Base-by-base conservation (phyloP, 805 yeast genomes). In the Candida insectalens region DNA sequence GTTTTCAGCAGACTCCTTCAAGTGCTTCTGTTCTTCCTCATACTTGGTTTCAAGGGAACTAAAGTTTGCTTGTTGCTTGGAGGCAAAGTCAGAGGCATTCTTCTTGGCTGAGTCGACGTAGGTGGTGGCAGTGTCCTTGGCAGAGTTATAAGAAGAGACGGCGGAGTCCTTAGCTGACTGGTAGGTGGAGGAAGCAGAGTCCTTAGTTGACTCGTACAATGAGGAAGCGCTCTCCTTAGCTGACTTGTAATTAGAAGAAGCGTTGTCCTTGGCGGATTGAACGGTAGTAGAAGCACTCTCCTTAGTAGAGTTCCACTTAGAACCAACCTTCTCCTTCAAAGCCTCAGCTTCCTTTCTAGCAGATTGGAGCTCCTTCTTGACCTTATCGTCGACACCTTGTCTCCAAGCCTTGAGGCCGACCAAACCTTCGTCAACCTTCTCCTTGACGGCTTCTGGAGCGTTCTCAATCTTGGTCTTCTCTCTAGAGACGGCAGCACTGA, bases 131-230 rank as follows among this genome's bases (percentile, higher is more conserved):
- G 21, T 26, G 15, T 7, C 12, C 23, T 21, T 21, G 20, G 45
- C 45, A 5, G 36, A 18, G 25, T 36, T 37, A 29, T 42, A 42
- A 10, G 41, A 25, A 23, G 41, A 44, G 28, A 33, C 27, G 10
- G 44, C 44, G 3, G 37, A 26, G 23, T 36, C 17, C 17, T 25
- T 31, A 12, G 19, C 29, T n/a, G 29, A 15, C 18, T 17, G 15
- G 18, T 16, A 27, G 3, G 18, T 14, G 18, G 10, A 7, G 12
- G 23, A 7, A 12, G 23, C 23, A 21, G 23, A 21, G 23, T 7
- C 23, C 23, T 21, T 21, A 21, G 23, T 12, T 12, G 7, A 8
- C n/a, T 36, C 40, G 29, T 42, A 42, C 10, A 40, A 25, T 22
- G 41, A 44, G 28, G 33, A 25, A 10, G 44, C 44, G 3, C 35